phyloP scores from a whole-genome alignment of 495 filamentous ascomycete species.

The Trichoderma reesei region DNA sequence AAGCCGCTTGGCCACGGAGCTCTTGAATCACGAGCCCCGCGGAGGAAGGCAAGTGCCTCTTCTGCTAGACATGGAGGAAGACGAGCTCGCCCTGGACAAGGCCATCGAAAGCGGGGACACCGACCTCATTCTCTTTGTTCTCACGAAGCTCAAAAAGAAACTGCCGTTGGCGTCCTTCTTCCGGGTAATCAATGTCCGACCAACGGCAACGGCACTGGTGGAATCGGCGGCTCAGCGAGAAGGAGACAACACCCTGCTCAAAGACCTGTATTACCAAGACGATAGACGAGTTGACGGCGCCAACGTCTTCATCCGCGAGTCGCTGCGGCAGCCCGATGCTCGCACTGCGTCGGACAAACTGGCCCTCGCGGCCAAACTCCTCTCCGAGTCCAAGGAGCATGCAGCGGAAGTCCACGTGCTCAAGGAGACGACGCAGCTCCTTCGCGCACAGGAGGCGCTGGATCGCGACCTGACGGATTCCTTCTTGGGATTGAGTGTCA shows the following conservation, averaged over 20 bases:
- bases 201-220: conserved; percentile 79
- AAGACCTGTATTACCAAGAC: conserved; percentile 96
- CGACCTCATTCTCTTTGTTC: conserved; percentile 81
- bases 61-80: conserved; percentile 92
- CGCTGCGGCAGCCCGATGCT: conserved; percentile 53
- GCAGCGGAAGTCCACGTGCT: conserved; percentile 64
- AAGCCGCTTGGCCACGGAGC: conserved; percentile 71
- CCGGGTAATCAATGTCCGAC: conserved; percentile 77
- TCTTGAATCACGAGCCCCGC: conserved; percentile 86
- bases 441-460: conserved; percentile 76
- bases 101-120: conserved; percentile 93
- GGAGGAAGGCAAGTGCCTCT: conserved; percentile 92
- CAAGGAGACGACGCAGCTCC: conserved; percentile 64
- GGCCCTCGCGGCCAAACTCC: conserved; percentile 67
- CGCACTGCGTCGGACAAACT: conserved; percentile 65
- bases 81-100: conserved; percentile 91
- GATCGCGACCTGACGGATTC: conserved; percentile 70
- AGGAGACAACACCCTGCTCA: conserved; percentile 74
- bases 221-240: conserved; percentile 63
- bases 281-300: conserved; percentile 86
- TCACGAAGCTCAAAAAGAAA: conserved; percentile 83
- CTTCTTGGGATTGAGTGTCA: conserved; percentile 74
- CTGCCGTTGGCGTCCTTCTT: conserved; percentile 87
- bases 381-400: conserved; percentile 74
- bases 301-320: conserved; percentile 75